Conservation (phyloP, 2,329 filamentous ascomycete species). For the Colletotrichum karsti region DNA sequence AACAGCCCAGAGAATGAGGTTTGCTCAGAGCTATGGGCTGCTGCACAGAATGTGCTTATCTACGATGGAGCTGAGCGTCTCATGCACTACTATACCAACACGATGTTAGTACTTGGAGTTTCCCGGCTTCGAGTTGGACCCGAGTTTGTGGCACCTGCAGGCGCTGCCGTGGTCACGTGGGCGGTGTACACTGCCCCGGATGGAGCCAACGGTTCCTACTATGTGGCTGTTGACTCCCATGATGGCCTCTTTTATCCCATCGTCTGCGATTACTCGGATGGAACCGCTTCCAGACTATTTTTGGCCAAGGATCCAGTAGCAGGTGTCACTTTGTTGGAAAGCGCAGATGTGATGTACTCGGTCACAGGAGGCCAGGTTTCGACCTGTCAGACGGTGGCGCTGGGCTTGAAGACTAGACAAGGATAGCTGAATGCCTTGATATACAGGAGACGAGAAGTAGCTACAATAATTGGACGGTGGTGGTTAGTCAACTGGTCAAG, state of each 20-base stretch:
- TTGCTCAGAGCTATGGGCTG: constrained; percentile 36
- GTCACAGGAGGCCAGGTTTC: constrained; percentile 38
- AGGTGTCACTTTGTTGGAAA: constrained; percentile 33
- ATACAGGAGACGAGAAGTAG: too few relatives aligned
- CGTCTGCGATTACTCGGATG: constrained; percentile 37
- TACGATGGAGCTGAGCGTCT: constrained; percentile 34
- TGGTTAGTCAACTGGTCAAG: too few relatives aligned
- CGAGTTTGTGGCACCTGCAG: constrained; percentile 27
- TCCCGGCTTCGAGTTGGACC: constrained; percentile 37
- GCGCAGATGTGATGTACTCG: constrained; percentile 32
- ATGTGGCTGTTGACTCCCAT: constrained; percentile 32
- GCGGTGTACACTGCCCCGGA: constrained; percentile 11
- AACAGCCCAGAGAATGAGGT: constrained; percentile 29
- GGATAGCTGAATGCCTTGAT: too few relatives aligned
- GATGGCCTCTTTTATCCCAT: constrained; percentile 36
- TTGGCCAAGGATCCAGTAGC: constrained; percentile 34
- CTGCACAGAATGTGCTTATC: constrained; percentile 30
- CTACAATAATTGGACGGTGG: too few relatives aligned
- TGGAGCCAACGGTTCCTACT: constrained; percentile 25
- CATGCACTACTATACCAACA: constrained; percentile 43
- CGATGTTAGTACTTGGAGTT: constrained; percentile 40
- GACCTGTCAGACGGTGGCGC: not conserved
- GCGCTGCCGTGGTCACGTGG: constrained; percentile 31
- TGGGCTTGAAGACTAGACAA: not conserved
- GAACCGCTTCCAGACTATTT: constrained; percentile 35